Evolutionary conservation across 108 stramenopile species (phyloP), one percentile per base, ranked within the genome.

Genomic region (Seminavis robusta): DNA sequence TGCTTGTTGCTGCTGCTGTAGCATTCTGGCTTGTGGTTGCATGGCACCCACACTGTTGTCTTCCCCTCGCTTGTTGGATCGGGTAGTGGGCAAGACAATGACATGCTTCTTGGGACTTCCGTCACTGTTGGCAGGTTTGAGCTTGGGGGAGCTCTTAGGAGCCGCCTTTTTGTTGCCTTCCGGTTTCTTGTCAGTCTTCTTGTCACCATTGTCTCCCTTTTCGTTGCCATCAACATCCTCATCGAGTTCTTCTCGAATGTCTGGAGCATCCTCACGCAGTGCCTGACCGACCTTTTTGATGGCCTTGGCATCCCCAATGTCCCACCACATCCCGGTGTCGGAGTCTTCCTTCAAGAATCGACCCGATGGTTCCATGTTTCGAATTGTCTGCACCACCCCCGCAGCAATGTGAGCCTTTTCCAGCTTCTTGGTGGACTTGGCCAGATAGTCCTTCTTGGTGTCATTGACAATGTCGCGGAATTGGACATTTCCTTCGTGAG

Each of bases 261-360:
- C 87, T 10, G 84, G 81, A 32, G 87, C 85, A 56, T 78, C 82
- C 54, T 94, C 93, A 8, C 93, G 55, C 15, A 94, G 44, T 16
- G 88, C 86, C 69, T 94, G 93, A 25, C 89, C 84, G 7, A 84
- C 74, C 52, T 94, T 94, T 67, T 89, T 88, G 54, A 86, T 78
- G 11, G 93, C 93, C 38, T 83, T 70, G 23, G 77, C 73, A 43
- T 94, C 93, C 4, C 93, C 93, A 64, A 94, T 94, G 51, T 94
- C 93, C 28, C 56, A 74, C 88, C 86, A 94, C 58, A 74, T 28
- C 0, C 79, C 83, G 4, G 70, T 67, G 5, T 63, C 54, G 10
- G 78, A 36, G 30, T 90, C 89, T 51, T 90, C 87, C 67, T 91
- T 88, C 31, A 94, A 53, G 61, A 94, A 94, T 20, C 87, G 51